These are phyloP conservation scores for Aschersonia sp. DNA, from an alignment of 2,329 filamentous ascomycete species.

Conservation along the genomic window DNA sequence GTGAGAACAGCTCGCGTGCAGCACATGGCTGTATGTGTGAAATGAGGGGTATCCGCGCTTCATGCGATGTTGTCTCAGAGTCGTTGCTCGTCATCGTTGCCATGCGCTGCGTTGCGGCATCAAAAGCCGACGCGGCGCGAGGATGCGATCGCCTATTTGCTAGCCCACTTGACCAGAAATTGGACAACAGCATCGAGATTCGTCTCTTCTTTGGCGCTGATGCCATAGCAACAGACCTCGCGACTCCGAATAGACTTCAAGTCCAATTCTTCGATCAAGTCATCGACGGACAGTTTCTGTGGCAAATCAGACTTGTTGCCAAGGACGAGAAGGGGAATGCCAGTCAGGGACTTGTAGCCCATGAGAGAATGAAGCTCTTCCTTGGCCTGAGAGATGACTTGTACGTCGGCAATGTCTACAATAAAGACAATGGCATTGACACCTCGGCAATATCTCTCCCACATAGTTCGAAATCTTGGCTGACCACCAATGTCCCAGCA, in stretches of 20 bases:
- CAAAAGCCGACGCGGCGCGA: background rate
- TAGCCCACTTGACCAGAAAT: slow-evolving; percentile 87
- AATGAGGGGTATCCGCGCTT: background rate
- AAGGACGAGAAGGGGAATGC: slow-evolving; percentile 84
- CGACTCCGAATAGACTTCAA: slow-evolving; percentile 80
- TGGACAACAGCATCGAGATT: slow-evolving; percentile 95
- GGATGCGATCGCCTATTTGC: slow-evolving; percentile 35
- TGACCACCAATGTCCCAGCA: slow-evolving; percentile 98
- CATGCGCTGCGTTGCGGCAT: slow-evolving; percentile 1
- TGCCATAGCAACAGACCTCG: slow-evolving; percentile 96
- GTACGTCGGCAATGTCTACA: slow-evolving; percentile 83
- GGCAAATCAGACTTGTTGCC: slow-evolving; percentile 95
- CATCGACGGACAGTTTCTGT: slow-evolving; percentile 84
- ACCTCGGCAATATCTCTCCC: slow-evolving; percentile 95
- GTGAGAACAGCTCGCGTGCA: background rate
- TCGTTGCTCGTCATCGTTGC: slow-evolving; percentile 6
- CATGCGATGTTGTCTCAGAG: slow-evolving; percentile 1
- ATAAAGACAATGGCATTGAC: slow-evolving; percentile 98
- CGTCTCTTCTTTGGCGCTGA: slow-evolving; percentile 97
- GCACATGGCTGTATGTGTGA: slow-evolving; percentile 1
- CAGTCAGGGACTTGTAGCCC: slow-evolving; percentile 68
- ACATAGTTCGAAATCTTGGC: slow-evolving; percentile 95
- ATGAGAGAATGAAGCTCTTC: slow-evolving; percentile 88
- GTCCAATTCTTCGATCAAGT: slow-evolving; percentile 85
- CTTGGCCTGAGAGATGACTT: slow-evolving; percentile 67